Evolutionary conservation across 2,329 filamentous ascomycete genomes (phyloP), one percentile per base, ranked within the genome.

Genomic region (Triangularia verruculosa): DNA sequence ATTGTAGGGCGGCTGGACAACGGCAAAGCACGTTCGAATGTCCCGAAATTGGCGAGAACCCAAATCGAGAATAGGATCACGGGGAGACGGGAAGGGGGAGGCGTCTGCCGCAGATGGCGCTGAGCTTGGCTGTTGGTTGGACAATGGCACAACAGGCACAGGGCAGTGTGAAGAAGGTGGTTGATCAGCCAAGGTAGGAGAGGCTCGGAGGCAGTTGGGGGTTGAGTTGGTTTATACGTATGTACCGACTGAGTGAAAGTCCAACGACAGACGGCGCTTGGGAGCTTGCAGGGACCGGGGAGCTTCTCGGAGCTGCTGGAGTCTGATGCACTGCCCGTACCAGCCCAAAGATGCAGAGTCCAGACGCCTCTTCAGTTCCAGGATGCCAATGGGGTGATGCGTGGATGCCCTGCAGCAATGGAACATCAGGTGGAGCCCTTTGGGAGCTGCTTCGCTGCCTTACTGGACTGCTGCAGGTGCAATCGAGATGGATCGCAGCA

Each of bases 101-200:
- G 66, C 62, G 64, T 65, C 58, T 66, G 67, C 60, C 64, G 66
- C 66, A 63, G 62, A 62, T 54, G 65, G 58, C 24, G 51, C 51
- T 25, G 51, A 24, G 20, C 25, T 24, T 22, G 24, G 51, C 53
- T 52, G 57, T 57, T 58, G 59, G 63, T 62, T 62, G 65, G 66
- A 62, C 64, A 61, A 61, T 64, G 67, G 64, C 34, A 20, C 39
- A 47, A 61, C 56, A 62, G 67, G 64, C 30, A 32, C 30, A 32
- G 63, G 62, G 59, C 56, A 59, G 56, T 55, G 61, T 52, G 30
- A 27, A 43, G 34, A 30, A 43, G 59, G 34, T 22, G 32, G 20
- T 22, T 51, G 57, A 12, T 34, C 22, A 22, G 51, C 9, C 20
- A n/a, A n/a, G 51, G 51, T 5, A 12, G 51, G 25, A 24, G 51